Evolutionary conservation across 495 filamentous ascomycete species (phyloP).

Genomic region (Neurospora pannonica): DNA sequence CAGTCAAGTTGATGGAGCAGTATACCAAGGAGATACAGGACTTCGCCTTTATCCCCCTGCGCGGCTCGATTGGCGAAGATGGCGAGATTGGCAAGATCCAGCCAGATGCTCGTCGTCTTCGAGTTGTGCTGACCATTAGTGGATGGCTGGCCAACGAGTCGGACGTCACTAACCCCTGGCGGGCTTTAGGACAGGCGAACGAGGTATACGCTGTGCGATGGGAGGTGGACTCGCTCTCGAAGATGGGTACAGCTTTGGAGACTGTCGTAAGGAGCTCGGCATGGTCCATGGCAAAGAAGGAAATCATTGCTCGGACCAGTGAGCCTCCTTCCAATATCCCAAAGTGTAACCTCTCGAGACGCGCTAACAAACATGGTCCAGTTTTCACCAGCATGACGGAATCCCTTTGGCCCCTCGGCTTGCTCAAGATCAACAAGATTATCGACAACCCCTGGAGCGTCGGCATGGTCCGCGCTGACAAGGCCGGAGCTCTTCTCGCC

Average conservation of each 20-base stretch:
- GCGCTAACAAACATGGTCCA: slow-evolving; percentile 35
- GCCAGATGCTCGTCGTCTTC: slow-evolving; percentile 49
- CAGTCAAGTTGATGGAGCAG: slow-evolving; percentile 75
- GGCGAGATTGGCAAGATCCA: slow-evolving; percentile 33
- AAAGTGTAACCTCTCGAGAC: not conserved
- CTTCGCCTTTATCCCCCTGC: slow-evolving; percentile 77
- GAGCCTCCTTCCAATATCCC: slow-evolving; percentile 13
- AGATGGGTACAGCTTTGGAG: slow-evolving; percentile 66
- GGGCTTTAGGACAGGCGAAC: slow-evolving; percentile 53
- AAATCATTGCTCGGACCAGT: slow-evolving; percentile 51
- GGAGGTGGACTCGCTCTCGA: slow-evolving; percentile 69
- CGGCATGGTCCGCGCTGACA: slow-evolving; percentile 73
- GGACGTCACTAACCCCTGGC: slow-evolving; percentile 68
- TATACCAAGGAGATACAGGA: slow-evolving; percentile 82
- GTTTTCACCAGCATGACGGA: slow-evolving; percentile 64
- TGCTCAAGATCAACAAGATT: slow-evolving; percentile 71
- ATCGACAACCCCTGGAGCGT: slow-evolving; percentile 88
- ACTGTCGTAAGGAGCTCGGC: slow-evolving; percentile 65
- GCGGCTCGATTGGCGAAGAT: slow-evolving; percentile 24
- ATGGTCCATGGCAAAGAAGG: slow-evolving; percentile 65
- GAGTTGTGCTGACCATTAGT: slow-evolving; percentile 72
- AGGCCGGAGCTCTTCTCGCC: slow-evolving; percentile 75
- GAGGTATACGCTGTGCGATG: slow-evolving; percentile 81
- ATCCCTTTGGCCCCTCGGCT: slow-evolving; percentile 63
- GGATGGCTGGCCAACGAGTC: slow-evolving; percentile 70